Base-by-base conservation (phyloP, 75 land plant species). In the Pseudotsuga menziesii region DNA sequence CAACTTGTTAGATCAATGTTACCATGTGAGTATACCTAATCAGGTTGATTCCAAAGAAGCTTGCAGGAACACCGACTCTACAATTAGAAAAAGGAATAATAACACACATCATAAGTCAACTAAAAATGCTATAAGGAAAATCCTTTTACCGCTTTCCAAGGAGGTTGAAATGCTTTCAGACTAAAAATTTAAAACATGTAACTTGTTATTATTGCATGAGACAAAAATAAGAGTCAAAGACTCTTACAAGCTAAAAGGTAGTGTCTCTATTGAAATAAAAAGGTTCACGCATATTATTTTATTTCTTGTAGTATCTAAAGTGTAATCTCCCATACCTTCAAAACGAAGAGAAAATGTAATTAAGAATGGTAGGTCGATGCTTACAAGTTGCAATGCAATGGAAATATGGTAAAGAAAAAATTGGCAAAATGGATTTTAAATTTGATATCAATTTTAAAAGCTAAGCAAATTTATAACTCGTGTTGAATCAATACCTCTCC, bases 271-370 rank as follows among this genome's bases (percentile, higher is more conserved):
- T 76, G 82, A 85, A 27, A 86, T 84, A 72, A 75, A 80, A 56
- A 86, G 76, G 58, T 86, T 80, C 60, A 74, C 74, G 56, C 77
- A 78, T 35, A 86, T 86, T 61, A 86, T 86, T 73, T 86, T 76
- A 57, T 86, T 86, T 25, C 88, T 86, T 55, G 86, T 86, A 29
- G 86, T 83, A 67, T 86, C 88, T 32, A n/a, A n/a, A 86, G 74
- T 15, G 87, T 86, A 64, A 86, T 78, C 79, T 86, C 88, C 88
- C 88, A 86, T 19, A 86, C 86, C 87, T 85, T 67, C 70, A 58
- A 16, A 19, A 39, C 13, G 22, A 78, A 76, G 29, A 76, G 20
- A 26, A 78, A 25, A 69, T 48, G 55, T 78, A 35, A 78, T 27
- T 22, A 58, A 78, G 58, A 23, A 25, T 57, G 23, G 22, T 39